Percentiles rank a stretch among this genome's conserved stretches.
Conservation (phyloP, 306 rosid genomes). For the Gynostemma pentaphyllum region DNA sequence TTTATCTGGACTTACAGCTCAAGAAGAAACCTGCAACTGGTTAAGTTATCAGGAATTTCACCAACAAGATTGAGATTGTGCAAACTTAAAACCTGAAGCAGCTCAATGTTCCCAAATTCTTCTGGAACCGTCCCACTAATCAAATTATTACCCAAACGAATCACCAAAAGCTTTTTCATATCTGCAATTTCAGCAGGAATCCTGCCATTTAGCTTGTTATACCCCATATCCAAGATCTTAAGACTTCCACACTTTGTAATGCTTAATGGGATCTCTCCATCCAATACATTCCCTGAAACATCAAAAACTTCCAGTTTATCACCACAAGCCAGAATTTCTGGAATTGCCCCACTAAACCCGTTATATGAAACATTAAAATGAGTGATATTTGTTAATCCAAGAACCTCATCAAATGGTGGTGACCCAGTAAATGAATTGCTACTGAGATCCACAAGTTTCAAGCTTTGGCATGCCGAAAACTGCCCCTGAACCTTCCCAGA, state of each 20-base stretch:
- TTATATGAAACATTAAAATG: conserved; percentile 63
- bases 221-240: conserved; percentile 60
- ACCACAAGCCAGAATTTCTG: conserved; percentile 49
- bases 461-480: conserved; percentile 48
- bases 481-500: conserved; percentile 49
- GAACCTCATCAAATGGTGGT: conserved; percentile 55
- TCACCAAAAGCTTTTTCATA: conserved; percentile 47
- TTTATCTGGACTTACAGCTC: conserved; percentile 69
- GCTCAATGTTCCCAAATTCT: conserved; percentile 52
- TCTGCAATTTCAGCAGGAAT: conserved; percentile 49
- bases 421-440: conserved; percentile 52
- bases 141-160: conserved; percentile 64
- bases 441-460: conserved; percentile 65
- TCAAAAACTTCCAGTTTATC: conserved; percentile 55
- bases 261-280: conserved; percentile 71
- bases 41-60: conserved; percentile 56
- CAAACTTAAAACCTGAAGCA: conserved; percentile 81
- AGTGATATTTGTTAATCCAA: conserved; percentile 46
- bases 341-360: conserved; percentile 53
- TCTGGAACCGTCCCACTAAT: conserved; percentile 57
- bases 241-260: conserved; percentile 60
- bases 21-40: conserved; percentile 75
- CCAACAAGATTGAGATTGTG: conserved; percentile 68
- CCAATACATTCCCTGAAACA: conserved; percentile 70
- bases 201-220: conserved; percentile 52